Conservation (phyloP, 148 eudicot species). For the Rhododendron ovatum region DNA sequence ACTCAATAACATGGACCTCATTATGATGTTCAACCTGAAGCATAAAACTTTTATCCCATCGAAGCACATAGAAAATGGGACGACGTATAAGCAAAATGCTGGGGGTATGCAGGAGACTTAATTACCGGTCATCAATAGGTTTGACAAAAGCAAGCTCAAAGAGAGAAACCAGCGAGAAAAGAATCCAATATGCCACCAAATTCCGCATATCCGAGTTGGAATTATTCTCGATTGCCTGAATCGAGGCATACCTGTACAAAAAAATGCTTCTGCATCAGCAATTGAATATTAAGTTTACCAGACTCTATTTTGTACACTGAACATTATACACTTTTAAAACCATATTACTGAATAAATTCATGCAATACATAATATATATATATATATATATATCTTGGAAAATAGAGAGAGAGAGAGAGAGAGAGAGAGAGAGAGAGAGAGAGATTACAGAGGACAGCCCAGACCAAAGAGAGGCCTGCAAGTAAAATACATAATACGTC, state of each 20-base stretch:
- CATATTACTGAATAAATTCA: too few relatives aligned
- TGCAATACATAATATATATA: too few relatives aligned
- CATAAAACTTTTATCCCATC: not conserved
- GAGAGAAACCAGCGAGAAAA: constrained; percentile 13
- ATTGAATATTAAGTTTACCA: not conserved
- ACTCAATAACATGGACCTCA: not conserved
- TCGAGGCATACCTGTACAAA: constrained; percentile 8
- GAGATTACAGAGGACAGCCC: constrained; percentile 28
- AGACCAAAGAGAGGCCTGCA: constrained; percentile 30
- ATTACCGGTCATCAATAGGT: constrained; percentile 5
- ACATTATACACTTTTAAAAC: too few relatives aligned
- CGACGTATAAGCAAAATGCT: not conserved
- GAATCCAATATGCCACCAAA: constrained; percentile 11
- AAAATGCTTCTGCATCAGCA: not conserved
- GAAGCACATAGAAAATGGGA: not conserved
- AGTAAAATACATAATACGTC: not conserved
- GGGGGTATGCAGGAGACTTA: not conserved
- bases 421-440: not conserved
- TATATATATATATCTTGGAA: too few relatives aligned
- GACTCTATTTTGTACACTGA: too few relatives aligned
- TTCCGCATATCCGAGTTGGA: constrained; percentile 1
- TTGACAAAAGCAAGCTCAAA: constrained; percentile 11
- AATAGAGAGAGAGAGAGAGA: not conserved
- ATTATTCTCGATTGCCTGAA: constrained; percentile 3
- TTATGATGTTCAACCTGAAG: not conserved